Evolutionary conservation across 1,284 basidiomycete species (phyloP), one percentile per base, ranked within the genome.

Genomic region (Ceratobasidium theobromae): DNA sequence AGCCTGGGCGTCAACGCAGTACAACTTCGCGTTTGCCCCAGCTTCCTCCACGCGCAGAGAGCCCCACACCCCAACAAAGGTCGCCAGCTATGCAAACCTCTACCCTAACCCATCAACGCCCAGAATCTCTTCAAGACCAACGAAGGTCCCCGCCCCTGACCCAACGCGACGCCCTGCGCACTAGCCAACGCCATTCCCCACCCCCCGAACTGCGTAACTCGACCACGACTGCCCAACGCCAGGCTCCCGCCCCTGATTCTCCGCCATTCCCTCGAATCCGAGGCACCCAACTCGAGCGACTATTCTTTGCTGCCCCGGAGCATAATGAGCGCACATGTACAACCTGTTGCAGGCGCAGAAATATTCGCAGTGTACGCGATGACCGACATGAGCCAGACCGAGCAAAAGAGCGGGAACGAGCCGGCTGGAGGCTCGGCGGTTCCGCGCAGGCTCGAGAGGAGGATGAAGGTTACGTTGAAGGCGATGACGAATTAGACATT

Each of bases 211-310:
- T n/a, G n/a, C n/a, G n/a, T n/a, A n/a, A n/a, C 28, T 49, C 48
- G n/a, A 25, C n/a, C 73, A 76, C 23, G 38, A 74, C 16, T 77
- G 75, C 3, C 77, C 77, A 21, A 78, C 77, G 9, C 74, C 78
- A 21, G 74, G 70, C 21, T 75, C 78, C 67, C 74, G n/a, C n/a
- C n/a, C 67, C 76, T 0, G 81, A 81, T 41, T 80, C 67, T 2
- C 76, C 85, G 0, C 87, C 91, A 0, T 93, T 94, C 78, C 92
- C 92, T 0, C 84, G 86, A 68, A 93, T 94, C 54, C 84, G 86
- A 14, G 88, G 89, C 9, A 84, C 84, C 49, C 84, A 81, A 41
- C 81, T 93, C 46, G 91, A 94, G 73, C 80, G 82, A 0, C 77
- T 93, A 57, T 94, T 94, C 78, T 93, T 93, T 77, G 86, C 87